Conservation (phyloP, 1,284 basidiomycete genomes). For the Boletus austroedulis region DNA sequence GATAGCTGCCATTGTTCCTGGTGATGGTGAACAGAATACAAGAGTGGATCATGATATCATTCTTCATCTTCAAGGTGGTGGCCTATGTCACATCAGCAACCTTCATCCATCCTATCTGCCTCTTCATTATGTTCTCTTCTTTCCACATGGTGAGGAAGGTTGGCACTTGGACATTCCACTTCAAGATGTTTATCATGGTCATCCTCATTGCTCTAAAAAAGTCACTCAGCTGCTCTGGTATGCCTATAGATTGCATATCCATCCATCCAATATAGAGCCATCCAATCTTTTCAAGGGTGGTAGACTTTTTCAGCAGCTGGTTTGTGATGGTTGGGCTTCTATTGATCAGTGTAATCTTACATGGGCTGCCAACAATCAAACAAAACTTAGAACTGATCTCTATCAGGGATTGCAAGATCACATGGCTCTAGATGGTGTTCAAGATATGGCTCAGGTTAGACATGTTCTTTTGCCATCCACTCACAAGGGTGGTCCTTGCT, state of each 20-base stretch:
- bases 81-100: conserved; percentile 32
- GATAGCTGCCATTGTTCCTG: conserved; percentile 30
- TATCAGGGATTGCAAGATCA: conserved; percentile 3
- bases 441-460: background rate
- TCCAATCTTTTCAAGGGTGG: conserved; percentile 37
- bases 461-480: background rate
- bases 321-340: conserved; percentile 38
- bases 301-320: conserved; percentile 41
- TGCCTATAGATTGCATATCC: conserved; percentile 15
- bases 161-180: conserved; percentile 21
- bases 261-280: conserved; percentile 1
- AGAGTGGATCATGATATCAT: conserved; percentile 11
- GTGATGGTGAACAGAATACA: conserved; percentile 25
- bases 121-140: conserved; percentile 45
- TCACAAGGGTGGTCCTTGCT: background rate
- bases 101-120: conserved; percentile 37
- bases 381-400: conserved; percentile 34
- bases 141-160: conserved; percentile 41
- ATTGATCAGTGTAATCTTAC: conserved; percentile 33
- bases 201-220: too few species aligned
- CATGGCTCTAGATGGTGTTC: background rate
- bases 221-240: conserved; percentile 19
- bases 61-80: background rate
- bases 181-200: background rate
- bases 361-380: conserved; percentile 38